Conservation (phyloP, 441 rosid genomes). For the Raphanus hybrid region DNA sequence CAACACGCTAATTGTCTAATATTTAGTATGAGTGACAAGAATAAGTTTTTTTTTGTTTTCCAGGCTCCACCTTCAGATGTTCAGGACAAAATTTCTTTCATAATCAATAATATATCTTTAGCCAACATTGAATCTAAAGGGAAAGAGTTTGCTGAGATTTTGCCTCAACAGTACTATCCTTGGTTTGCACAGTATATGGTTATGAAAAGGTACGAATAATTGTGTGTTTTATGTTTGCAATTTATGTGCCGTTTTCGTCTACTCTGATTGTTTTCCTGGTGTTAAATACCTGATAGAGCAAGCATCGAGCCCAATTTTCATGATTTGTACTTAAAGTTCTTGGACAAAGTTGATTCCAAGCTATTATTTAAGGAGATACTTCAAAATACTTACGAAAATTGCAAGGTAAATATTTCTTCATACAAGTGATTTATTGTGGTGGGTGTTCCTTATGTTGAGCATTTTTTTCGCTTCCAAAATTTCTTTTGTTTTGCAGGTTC, state of each 20-base stretch:
- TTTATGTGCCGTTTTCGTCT: slow-evolving; percentile 10
- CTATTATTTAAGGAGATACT: slow-evolving; percentile 87
- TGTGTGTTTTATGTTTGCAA: slow-evolving; percentile 21
- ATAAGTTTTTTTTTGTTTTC: slow-evolving; percentile 27
- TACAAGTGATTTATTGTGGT: slow-evolving; percentile 1
- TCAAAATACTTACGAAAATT: slow-evolving; percentile 94
- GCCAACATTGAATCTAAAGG: slow-evolving; percentile 86
- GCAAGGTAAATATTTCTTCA: slow-evolving; percentile 71
- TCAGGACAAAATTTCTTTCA: slow-evolving; percentile 94
- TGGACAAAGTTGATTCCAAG: slow-evolving; percentile 90
- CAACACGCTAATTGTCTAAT: slow-evolving; percentile 8
- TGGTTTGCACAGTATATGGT: slow-evolving; percentile 99
- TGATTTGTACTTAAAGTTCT: slow-evolving; percentile 92
- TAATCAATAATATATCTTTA: slow-evolving; percentile 84
- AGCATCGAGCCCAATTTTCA: slow-evolving; percentile 99
- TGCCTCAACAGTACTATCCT: slow-evolving; percentile 83
- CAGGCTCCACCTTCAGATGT: slow-evolving; percentile 91
- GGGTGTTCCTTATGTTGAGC: background rate
- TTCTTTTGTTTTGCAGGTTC: slow-evolving; percentile 64
- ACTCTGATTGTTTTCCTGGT: slow-evolving; percentile 25
- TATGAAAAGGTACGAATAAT: slow-evolving; percentile 84
- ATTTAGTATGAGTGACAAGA: slow-evolving; percentile 17
- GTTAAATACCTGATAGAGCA: slow-evolving; percentile 61
- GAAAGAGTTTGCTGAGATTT: slow-evolving; percentile 84
- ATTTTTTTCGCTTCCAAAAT: slow-evolving; percentile 18